Evolutionary conservation across 2,329 filamentous ascomycete species (phyloP), one percentile per base, ranked within the genome.

Genomic region (Botrytis medusae): DNA sequence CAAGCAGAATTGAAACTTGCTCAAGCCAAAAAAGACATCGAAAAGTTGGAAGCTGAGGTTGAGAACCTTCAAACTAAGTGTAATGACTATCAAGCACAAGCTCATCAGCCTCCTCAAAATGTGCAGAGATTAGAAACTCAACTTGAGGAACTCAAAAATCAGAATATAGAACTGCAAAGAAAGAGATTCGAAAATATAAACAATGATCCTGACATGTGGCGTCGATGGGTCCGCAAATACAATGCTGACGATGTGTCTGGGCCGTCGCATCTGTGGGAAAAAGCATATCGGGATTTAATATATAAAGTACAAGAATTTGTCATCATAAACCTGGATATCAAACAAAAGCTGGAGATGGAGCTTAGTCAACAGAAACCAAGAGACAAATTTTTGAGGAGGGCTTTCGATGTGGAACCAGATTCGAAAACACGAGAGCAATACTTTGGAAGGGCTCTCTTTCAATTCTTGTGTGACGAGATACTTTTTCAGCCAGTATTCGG

Each of bases 191-290:
- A 59, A 34, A 4, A 3, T 20, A 0, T 1, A 20, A 20, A 48
- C 8, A 22, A 48, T 8, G 46, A 48, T 25, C 46, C 20, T 10
- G 2, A 48, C 7, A 1, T 25, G 2, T 48, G 20, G 20, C 46
- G 46, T 48, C 46, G 46, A 20, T 22, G 9, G 22, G 22, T 48
- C 46, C 0, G 4, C 3, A 48, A 22, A 48, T 5, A 25, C 9
- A 4, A 48, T 0, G 0, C 0, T 9, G 1, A 5, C 1, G 46
- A 48, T 20, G 0, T 1, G 2, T 3, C 8, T 48, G 22, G 46
- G 20, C 20, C 46, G 25, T 22, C 22, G 44, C 1, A 2, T 7
- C 1, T 9, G 20, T 46, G 2, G 1, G 2, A 0, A 46, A 1
- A 7, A 46, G 22, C 12, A 25, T 51, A 51, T 51, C 1, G 3